Conservation (phyloP, 2,329 filamentous ascomycete genomes). For the Fusarium verrucosum region DNA sequence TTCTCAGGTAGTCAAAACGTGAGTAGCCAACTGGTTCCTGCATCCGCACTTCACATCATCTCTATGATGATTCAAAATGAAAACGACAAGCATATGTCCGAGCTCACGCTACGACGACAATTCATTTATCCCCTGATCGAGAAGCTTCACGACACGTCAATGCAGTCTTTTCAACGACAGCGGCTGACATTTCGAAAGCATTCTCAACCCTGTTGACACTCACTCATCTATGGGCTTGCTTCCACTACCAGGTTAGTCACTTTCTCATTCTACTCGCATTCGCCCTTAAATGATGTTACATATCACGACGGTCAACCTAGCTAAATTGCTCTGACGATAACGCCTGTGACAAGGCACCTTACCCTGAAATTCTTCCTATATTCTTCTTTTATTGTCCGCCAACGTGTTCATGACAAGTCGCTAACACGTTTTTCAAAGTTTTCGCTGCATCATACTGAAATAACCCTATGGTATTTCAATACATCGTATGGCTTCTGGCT, state of each 20-base stretch:
- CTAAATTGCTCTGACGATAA: conserved; percentile 58
- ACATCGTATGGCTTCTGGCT: neutral
- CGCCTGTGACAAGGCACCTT: conserved; percentile 57
- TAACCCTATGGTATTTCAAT: neutral
- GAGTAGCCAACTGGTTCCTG: conserved; percentile 34
- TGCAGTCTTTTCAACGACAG: conserved; percentile 23
- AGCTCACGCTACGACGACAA: conserved; percentile 67
- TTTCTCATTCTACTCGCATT: neutral
- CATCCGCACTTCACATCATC: conserved; percentile 30
- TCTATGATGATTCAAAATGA: conserved; percentile 83
- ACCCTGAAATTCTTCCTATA: conserved; percentile 15
- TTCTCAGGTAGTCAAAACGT: conserved; percentile 29
- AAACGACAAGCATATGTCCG: conserved; percentile 99
- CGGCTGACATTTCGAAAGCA: conserved; percentile 41
- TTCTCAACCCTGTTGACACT: neutral
- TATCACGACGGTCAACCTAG: conserved; percentile 62
- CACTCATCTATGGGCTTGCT: neutral
- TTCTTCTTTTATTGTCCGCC: neutral
- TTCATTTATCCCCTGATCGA: conserved; percentile 50
- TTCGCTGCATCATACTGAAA: no score
- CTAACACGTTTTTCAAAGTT: conserved; percentile 22
- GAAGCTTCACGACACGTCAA: conserved; percentile 29
- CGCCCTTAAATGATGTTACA: conserved; percentile 52
- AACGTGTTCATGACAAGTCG: neutral
- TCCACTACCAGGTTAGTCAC: conserved; percentile 44